These are phyloP conservation scores for Rhamnella rubrinervis DNA, from an alignment of 331 rosid species.

Conservation along the genomic window DNA sequence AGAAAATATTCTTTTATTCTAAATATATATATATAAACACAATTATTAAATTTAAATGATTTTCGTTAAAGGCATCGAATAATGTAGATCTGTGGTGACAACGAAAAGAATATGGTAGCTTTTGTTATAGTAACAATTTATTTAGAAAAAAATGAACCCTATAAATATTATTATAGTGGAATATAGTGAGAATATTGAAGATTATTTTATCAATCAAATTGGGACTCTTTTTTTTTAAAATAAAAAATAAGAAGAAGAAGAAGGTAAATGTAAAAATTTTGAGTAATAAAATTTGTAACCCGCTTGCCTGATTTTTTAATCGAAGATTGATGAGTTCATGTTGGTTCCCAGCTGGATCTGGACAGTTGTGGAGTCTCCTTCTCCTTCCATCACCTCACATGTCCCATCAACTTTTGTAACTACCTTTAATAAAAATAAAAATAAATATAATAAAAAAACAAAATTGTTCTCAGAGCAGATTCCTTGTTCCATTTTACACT, in stretches of 20 bases:
- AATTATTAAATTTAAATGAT: background rate
- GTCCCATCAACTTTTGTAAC: slow-evolving; percentile 32
- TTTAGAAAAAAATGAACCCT: too few species aligned
- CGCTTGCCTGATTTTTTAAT: slow-evolving; percentile 16
- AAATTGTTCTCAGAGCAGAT: background rate
- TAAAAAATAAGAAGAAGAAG: too few species aligned
- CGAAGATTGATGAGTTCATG: slow-evolving; percentile 16
- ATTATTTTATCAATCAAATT: too few species aligned
- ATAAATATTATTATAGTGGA: too few species aligned
- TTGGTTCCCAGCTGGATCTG: slow-evolving; percentile 80
- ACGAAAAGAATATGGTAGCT: too few species aligned
- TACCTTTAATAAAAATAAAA: background rate
- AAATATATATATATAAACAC: too few species aligned
- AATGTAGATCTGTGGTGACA: too few species aligned
- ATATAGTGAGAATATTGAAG: too few species aligned
- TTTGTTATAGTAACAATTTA: too few species aligned
- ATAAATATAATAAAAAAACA: background rate
- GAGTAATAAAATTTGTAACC: background rate
- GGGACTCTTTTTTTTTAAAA: too few species aligned
- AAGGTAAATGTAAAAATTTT: too few species aligned
- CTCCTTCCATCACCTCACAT: slow-evolving; percentile 31
- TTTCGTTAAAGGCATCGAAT: too few species aligned
- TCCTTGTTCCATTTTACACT: slow-evolving; percentile 10
- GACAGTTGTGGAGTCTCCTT: slow-evolving; percentile 39
- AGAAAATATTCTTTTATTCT: slow-evolving; percentile 1